Evolutionary conservation across 1,284 basidiomycete genomes (phyloP).

Genomic region (Ustilago vetiveriae): DNA sequence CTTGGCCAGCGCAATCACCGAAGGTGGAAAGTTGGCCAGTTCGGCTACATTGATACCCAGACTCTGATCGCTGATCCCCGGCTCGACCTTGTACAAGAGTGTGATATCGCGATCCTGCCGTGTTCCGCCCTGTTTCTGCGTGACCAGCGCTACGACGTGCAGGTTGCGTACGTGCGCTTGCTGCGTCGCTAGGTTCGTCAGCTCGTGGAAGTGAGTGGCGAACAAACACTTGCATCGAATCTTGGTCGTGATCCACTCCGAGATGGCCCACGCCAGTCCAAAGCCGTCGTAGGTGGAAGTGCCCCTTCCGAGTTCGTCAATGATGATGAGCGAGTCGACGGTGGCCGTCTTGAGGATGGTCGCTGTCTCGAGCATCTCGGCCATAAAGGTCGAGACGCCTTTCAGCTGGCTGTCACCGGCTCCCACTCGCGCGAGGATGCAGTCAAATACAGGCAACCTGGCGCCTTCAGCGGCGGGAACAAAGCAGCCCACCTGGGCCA

Average conservation of each 20-base stretch:
- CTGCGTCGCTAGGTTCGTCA: conserved; percentile 89
- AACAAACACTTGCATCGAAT: conserved; percentile 83
- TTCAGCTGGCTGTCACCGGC: conserved; percentile 97
- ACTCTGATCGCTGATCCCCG: conserved; percentile 80
- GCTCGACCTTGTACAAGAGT: conserved; percentile 89
- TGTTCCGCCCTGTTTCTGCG: conserved; percentile 69
- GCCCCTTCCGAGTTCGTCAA: conserved; percentile 97
- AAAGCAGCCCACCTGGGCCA: conserved; percentile 95
- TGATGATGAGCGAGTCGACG: conserved; percentile 92
- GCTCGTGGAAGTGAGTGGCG: conserved; percentile 97
- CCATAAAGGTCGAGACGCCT: conserved; percentile 99
- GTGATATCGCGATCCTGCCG: conserved; percentile 75
- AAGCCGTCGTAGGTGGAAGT: conserved; percentile 99
- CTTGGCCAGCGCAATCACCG: conserved; percentile 91
- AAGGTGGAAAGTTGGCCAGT: conserved; percentile 93
- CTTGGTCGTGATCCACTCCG: conserved; percentile 90
- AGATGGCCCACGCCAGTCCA: conserved; percentile 98
- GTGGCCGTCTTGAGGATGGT: conserved; percentile 91
- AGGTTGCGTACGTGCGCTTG: conserved; percentile 89
- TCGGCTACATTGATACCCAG: conserved; percentile 99
- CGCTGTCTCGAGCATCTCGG: conserved; percentile 98
- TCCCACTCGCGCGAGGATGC: conserved; percentile 92
- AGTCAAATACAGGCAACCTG: conserved; percentile 90
- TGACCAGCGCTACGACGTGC: conserved; percentile 94
- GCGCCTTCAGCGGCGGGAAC: conserved; percentile 78